A percentile compares a stretch with the other conserved stretches of the same genome.
These are phyloP conservation scores for Knoxia roxburghii DNA, from an alignment of 257 asterid species.

Conservation along the genomic window DNA sequence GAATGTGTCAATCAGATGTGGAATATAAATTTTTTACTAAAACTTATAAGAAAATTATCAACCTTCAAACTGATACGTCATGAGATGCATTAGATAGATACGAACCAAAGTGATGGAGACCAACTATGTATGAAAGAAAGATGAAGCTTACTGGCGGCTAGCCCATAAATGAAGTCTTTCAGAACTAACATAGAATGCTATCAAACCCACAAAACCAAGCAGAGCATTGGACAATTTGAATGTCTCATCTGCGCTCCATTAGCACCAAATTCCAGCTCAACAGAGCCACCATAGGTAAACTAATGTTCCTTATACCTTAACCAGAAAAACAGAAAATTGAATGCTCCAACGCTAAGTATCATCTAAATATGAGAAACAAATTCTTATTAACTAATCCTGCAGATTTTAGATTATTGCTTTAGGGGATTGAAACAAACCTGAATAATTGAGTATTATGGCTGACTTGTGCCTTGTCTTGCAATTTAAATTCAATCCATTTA, in stretches of 20 bases:
- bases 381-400: not conserved
- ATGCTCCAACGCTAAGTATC: not conserved
- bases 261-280: conserved; percentile 3
- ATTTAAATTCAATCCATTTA: conserved; percentile 85
- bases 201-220: not conserved
- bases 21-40: not conserved
- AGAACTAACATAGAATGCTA: not conserved
- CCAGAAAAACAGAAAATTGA: not conserved
- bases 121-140: too few relatives aligned
- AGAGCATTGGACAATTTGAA: not conserved
- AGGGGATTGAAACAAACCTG: conserved; percentile 41
- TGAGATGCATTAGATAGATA: not conserved
- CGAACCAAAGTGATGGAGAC: not conserved
- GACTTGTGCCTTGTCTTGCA: conserved; percentile 85
- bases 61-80: not conserved
- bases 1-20: too few relatives aligned
- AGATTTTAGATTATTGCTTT: not conserved
- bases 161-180: not conserved
- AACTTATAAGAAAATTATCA: not conserved
- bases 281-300: conserved; percentile 1
- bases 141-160: not conserved
- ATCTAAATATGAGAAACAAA: not conserved
- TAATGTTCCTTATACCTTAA: not conserved
- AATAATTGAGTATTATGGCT: conserved; percentile 87
- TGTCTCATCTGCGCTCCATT: not conserved